Percentiles rank a stretch among this genome's conserved stretches.
Evolutionary conservation across 163 green algal genomes (phyloP).

Genomic region (Picocystis sp.): DNA sequence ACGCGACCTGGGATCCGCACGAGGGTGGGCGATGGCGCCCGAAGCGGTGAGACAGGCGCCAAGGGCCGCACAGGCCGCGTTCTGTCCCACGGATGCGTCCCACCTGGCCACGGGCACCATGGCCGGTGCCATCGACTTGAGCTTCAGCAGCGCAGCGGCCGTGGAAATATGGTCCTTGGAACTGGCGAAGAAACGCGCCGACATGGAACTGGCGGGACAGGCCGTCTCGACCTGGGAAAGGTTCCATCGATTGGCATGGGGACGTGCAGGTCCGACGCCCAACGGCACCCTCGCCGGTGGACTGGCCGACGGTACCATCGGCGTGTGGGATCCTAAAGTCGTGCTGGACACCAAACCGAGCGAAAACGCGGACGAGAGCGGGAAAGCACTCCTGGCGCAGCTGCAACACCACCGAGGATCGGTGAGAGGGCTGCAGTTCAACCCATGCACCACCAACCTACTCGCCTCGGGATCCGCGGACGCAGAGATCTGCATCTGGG

Average conservation of each 20-base stretch:
- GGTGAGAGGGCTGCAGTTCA: constrained; percentile 76
- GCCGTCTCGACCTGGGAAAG: constrained; percentile 51
- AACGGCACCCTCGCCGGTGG: constrained; percentile 77
- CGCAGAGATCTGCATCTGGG: constrained; percentile 81
- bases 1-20: too few species aligned
- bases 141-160: constrained; percentile 57
- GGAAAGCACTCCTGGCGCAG: constrained; percentile 36
- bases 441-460: constrained; percentile 67
- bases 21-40: constrained; percentile 10
- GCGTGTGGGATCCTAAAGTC: constrained; percentile 68
- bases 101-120: constrained; percentile 71
- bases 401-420: constrained; percentile 60
- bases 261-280: constrained; percentile 28
- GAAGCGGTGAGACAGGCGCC: constrained; percentile 47
- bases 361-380: constrained; percentile 9
- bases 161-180: constrained; percentile 63
- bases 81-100: constrained; percentile 35
- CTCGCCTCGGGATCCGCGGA: constrained; percentile 70
- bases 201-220: constrained; percentile 34
- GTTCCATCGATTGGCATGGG: constrained; percentile 78
- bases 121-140: constrained; percentile 76
- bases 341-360: constrained; percentile 29
- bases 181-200: constrained; percentile 23
- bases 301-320: constrained; percentile 75
- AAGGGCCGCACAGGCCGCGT: constrained; percentile 53